Percentiles rank a stretch among this genome's conserved stretches.
Conservation (phyloP, 441 rosid species). For the Arabidopsis hybrid region DNA sequence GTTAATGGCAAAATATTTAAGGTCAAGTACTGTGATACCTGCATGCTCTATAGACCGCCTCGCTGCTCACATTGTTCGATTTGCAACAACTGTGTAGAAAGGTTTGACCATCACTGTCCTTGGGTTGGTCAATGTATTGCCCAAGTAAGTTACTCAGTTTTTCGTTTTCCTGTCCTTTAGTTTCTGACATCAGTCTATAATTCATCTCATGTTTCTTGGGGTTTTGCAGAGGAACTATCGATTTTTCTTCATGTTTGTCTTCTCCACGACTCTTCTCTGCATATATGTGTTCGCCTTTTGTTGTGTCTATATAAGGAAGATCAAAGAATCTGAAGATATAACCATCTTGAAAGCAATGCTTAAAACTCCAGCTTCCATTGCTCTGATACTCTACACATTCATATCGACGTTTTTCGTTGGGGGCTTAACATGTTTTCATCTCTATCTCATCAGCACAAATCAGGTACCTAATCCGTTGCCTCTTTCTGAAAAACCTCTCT, state of each 20-base stretch:
- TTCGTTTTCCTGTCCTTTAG: neutral
- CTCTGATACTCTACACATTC: conserved; percentile 61
- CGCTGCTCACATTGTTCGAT: conserved; percentile 69
- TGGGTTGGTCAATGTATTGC: conserved; percentile 81
- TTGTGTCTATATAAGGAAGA: conserved; percentile 55
- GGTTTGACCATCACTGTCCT: conserved; percentile 73
- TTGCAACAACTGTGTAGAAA: conserved; percentile 65
- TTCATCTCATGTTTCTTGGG: conserved; percentile 8
- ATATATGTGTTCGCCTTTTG: conserved; percentile 63
- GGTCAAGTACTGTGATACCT: conserved; percentile 66
- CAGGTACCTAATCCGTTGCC: conserved; percentile 51
- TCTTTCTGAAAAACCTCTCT: neutral
- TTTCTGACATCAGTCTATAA: conserved; percentile 1
- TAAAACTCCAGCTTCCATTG: conserved; percentile 61
- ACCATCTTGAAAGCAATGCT: conserved; percentile 66
- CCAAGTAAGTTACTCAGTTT: conserved; percentile 44
- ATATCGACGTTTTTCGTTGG: conserved; percentile 71
- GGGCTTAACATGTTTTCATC: conserved; percentile 67
- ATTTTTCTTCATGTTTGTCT: conserved; percentile 74
- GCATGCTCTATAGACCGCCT: conserved; percentile 64
- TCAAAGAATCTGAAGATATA: conserved; percentile 51
- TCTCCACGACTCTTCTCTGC: conserved; percentile 67
- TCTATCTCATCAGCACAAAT: conserved; percentile 70
- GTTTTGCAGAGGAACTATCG: conserved; percentile 69
- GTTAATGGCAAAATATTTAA: conserved; percentile 48